A percentile compares a stretch with the other conserved stretches of the same genome.
Conservation (phyloP, 202 grass and related monocot genomes). For the Elaeis oleifera region DNA sequence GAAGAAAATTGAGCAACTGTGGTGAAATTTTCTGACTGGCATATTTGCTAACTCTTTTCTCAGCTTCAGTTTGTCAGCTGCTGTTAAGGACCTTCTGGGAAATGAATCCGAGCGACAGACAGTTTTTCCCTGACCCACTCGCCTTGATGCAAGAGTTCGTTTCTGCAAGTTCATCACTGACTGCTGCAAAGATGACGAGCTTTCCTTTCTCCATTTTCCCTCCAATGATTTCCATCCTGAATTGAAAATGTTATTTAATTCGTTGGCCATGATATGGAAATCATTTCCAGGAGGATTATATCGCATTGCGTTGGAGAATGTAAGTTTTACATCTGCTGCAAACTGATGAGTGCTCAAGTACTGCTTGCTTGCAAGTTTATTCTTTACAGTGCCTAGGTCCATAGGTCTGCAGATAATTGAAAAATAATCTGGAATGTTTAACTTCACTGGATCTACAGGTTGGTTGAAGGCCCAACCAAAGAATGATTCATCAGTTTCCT, state of each 20-base stretch:
- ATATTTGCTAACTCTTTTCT: slow-evolving; percentile 18
- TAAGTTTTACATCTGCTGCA: slow-evolving; percentile 61
- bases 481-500: slow-evolving; percentile 58
- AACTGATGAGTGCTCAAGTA: slow-evolving; percentile 44
- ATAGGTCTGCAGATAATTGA: slow-evolving; percentile 67
- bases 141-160: too few species aligned
- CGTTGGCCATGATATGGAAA: slow-evolving; percentile 60
- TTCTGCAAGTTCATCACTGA: neutral
- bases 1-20: neutral
- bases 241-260: slow-evolving; percentile 61
- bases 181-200: neutral
- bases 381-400: slow-evolving; percentile 77
- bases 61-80: slow-evolving; percentile 12
- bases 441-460: slow-evolving; percentile 62
- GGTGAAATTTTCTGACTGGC: slow-evolving; percentile 5
- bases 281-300: slow-evolving; percentile 83
- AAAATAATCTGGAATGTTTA: slow-evolving; percentile 74
- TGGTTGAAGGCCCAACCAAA: slow-evolving; percentile 59
- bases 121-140: too few species aligned
- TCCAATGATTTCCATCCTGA: slow-evolving; percentile 49
- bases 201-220: slow-evolving; percentile 41
- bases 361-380: slow-evolving; percentile 50
- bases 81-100: slow-evolving; percentile 2
- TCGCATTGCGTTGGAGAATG: slow-evolving; percentile 82
- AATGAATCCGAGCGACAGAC: neutral